Base-by-base conservation (phyloP, 345 rosid genomes). In the Aurinia saxatilis region DNA sequence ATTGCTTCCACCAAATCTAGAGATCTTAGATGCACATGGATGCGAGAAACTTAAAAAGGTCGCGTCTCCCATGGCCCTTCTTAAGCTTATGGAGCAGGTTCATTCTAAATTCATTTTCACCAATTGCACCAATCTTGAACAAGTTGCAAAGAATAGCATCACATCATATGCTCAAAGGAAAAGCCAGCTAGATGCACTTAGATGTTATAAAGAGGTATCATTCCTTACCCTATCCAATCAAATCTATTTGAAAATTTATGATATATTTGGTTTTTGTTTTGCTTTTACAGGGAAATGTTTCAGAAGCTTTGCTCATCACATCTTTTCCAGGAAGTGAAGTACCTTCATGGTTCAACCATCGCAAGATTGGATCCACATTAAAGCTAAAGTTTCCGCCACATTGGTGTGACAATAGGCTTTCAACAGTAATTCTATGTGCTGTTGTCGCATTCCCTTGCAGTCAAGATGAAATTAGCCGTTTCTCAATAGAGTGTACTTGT, bases 1-100 rank as follows among this genome's bases (percentile, higher is more conserved):
- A 1, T 10, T 23, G 35, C 67, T 62, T 62, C 67, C 67, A 21
- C 57, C 67, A 25, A 62, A 49, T 15, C 67, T 62, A 13, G 7
- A 62, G 8, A 38, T 27, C 27, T 49, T 62, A 14, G 48, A 36
- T 21, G 67, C 67, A 10, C 67, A 62, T 25, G 67, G 67, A 4
- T 62, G 67, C 7, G 35, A 2, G 5, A 23, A 45, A 10, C 47
- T 62, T 2, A 29, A 18, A 60, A 31, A 4, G 9, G 21, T 60
- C 2, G 65, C 25, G 7, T 19, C n/a, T 0, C 10, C 54, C 42
- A 6, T 60, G 19, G 42, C 65, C 34, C 12, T 15, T 63, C 67
- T 63, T n/a, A 10, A 3, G 8, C 15, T 2, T 9, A 14, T 49
- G 2, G 48, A 16, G 1, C 30, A 49, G 10, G 6, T 25, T n/a